phyloP scores from a whole-genome alignment of 1,139 yeast species.

The Taphrina communis region DNA sequence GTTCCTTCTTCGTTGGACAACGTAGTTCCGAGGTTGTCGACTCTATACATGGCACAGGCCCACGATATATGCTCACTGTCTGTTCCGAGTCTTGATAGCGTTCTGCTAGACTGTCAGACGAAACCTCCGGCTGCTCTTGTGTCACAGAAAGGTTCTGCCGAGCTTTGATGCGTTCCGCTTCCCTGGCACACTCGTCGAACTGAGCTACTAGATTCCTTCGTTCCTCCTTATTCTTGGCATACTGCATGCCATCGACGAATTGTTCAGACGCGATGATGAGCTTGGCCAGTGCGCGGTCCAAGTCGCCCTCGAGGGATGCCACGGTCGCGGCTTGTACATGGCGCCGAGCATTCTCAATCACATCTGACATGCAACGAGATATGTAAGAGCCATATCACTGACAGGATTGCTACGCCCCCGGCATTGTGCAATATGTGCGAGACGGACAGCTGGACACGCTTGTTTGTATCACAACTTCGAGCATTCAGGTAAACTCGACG shows the following conservation, averaged over 20 bases:
- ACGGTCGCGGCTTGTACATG: constrained; percentile 22
- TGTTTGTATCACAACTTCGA: too few species aligned
- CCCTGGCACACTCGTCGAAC: constrained; percentile 39
- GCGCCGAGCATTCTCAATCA: constrained; percentile 11
- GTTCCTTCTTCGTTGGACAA: constrained; percentile 39
- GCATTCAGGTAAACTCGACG: too few species aligned
- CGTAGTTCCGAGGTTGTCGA: constrained; percentile 8
- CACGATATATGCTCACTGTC: background rate
- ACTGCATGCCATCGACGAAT: constrained; percentile 36
- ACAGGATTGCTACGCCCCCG: too few species aligned
- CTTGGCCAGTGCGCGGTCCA: constrained; percentile 24
- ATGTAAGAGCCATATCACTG: too few species aligned
- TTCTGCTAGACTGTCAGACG: background rate
- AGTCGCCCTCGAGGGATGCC: constrained; percentile 30
- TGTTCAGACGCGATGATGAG: constrained; percentile 33
- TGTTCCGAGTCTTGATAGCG: background rate
- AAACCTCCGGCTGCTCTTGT: background rate
- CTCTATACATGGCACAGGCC: background rate
- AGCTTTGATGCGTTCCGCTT: constrained; percentile 43
- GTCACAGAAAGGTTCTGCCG: background rate
- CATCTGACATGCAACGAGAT: constrained; percentile 1
- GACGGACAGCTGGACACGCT: too few species aligned
- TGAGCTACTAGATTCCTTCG: constrained; percentile 14
- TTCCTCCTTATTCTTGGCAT: constrained; percentile 27
- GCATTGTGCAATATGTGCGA: too few species aligned